Evolutionary conservation across 2,329 filamentous ascomycete genomes (phyloP), one percentile per base, ranked within the genome.

Genomic region (Pseudogymnoascus sp.): DNA sequence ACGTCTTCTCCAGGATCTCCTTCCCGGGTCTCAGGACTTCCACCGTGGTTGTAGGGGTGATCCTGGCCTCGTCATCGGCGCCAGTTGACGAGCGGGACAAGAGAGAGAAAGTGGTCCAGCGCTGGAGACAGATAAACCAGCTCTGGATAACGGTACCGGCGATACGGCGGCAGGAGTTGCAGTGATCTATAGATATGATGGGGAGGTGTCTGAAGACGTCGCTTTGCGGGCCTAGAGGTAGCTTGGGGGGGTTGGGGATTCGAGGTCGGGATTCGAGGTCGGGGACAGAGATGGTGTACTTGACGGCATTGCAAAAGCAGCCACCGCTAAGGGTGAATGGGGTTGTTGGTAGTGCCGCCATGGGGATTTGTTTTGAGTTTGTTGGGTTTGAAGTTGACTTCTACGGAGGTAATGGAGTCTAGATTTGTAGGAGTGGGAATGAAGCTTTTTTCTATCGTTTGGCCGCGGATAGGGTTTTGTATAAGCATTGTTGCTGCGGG

Each of bases 261-360:
- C 38, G n/a, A 21, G 66, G 67, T 8, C 71, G 67, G 9, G 66
- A 15, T 1, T 63, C 64, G 53, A 69, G 64, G 1, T 62, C 31
- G 9, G 70, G 71, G 26, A 72, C 64, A 6, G 62, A 66, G 60
- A 73, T 68, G 4, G 67, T 68, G 63, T 73, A 73, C 15, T 65
- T 63, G 62, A 72, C 70, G 35, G 71, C 68, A 44, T 65, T 66
- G 66, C 70, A 73, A 64, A 69, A 71, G 63, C 72, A 73, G 19
- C 71, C 71, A 15, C 71, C 72, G 0, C 62, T 66, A 8, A 73
- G 64, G 9, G 65, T 65, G 26, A 70, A 64, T 9, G 69, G 62
- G 0, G 40, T 53, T 38, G 36, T 38, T 47, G 64, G 65, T 8
- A 69, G 64, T 28, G 62, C 36, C 6, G 63, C 17, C 60, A 62